Percentiles rank a stretch among this genome's conserved stretches.
Evolutionary conservation across 2,329 filamentous ascomycete species (phyloP).

Genomic region (Colletotrichum echinochloae): DNA sequence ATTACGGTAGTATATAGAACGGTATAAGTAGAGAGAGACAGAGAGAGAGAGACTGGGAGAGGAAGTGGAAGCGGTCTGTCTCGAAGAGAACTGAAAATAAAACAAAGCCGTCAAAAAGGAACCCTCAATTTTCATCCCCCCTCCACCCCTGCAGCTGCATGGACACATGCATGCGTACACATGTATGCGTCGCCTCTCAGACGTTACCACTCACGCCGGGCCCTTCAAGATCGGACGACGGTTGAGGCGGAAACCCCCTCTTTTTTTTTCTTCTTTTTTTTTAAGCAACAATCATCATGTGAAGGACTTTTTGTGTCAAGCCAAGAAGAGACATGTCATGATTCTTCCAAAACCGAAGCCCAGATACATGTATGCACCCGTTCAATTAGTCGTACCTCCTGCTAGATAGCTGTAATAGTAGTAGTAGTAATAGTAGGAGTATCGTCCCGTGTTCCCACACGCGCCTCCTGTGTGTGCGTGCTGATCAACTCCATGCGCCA

Average conservation of each 20-base stretch:
- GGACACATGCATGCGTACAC: background rate
- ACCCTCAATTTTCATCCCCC: too few relatives aligned
- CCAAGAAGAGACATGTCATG: background rate
- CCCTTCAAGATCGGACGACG: too few relatives aligned
- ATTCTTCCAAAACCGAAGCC: background rate
- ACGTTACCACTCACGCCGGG: too few relatives aligned
- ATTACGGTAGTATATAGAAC: background rate
- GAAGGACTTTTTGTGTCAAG: too few relatives aligned
- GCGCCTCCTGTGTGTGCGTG: background rate
- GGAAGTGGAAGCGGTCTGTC: background rate
- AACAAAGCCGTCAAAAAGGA: background rate
- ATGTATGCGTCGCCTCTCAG: too few relatives aligned
- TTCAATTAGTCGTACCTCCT: conserved; percentile 4
- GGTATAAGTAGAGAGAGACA: background rate
- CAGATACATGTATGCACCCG: background rate
- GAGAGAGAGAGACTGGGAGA: too few relatives aligned
- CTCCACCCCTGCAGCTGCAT: too few relatives aligned
- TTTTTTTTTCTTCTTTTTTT: too few relatives aligned
- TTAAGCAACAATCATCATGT: too few relatives aligned
- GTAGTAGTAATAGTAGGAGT: too few relatives aligned
- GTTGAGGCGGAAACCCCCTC: too few relatives aligned
- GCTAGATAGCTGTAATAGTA: background rate
- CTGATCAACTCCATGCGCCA: conserved; percentile 23
- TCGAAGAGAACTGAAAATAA: background rate
- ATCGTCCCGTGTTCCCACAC: too few relatives aligned